phyloP scores from a whole-genome alignment of 2,329 filamentous ascomycete species.

The Monilinia polystroma region DNA sequence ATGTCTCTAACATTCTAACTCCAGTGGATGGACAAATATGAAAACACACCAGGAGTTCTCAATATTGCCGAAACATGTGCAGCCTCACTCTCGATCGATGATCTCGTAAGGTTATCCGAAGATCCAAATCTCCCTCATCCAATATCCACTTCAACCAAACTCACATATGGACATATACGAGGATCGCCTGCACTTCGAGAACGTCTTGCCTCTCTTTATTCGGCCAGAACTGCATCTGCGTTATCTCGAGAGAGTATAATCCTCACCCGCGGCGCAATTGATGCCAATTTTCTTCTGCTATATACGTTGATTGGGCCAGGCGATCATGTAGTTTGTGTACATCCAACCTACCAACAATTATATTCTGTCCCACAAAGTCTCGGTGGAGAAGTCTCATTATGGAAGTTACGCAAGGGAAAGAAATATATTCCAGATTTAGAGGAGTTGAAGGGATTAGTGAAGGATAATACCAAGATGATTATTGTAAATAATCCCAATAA shows the following conservation, averaged over 20 bases:
- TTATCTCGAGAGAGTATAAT: conserved; percentile 63
- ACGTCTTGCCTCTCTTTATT: conserved; percentile 65
- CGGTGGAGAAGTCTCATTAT: conserved; percentile 74
- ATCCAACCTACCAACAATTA: conserved; percentile 84
- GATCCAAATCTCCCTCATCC: conserved; percentile 48
- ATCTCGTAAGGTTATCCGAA: conserved; percentile 60
- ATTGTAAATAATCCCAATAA: conserved; percentile 79
- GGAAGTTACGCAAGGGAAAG: conserved; percentile 65
- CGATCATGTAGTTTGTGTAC: conserved; percentile 83
- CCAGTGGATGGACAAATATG: conserved; percentile 64
- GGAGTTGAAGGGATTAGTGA: conserved; percentile 64
- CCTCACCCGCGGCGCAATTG: conserved; percentile 77
- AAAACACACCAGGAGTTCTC: conserved; percentile 54
- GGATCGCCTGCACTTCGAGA: conserved; percentile 63
- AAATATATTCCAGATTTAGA: conserved; percentile 66
- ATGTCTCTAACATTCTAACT: conserved; percentile 20
- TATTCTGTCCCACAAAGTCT: conserved; percentile 72
- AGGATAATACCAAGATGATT: conserved; percentile 68
- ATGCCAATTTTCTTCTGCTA: conserved; percentile 78
- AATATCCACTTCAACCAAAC: conserved; percentile 54
- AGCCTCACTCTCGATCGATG: conserved; percentile 69
- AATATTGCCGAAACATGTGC: conserved; percentile 82
- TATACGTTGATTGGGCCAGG: conserved; percentile 70
- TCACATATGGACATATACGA: conserved; percentile 73
- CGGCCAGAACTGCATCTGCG: conserved; percentile 49